phyloP scores from a whole-genome alignment of 179 eudicot species.

The Silene noctiflora region DNA sequence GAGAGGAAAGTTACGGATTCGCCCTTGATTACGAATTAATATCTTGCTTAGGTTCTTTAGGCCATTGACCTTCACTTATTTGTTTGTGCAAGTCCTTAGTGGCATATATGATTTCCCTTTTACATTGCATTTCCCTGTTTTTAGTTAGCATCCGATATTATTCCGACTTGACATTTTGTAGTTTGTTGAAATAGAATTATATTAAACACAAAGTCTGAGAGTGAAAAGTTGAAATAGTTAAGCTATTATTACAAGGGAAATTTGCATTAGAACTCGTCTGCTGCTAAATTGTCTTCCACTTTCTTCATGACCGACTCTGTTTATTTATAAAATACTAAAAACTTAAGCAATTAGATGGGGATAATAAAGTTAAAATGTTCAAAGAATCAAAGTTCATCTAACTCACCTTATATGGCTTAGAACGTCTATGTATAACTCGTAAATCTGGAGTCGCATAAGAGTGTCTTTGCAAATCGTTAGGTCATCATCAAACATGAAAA shows the following conservation, averaged over 20 bases:
- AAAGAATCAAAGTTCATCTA: neutral
- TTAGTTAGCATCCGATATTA: neutral
- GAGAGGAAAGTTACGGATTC: slow-evolving; percentile 26
- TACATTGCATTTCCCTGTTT: neutral
- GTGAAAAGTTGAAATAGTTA: neutral
- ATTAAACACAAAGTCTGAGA: neutral
- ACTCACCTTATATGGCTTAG: neutral
- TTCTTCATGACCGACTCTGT: too few species aligned
- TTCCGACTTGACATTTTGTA: neutral
- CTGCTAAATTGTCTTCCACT: neutral
- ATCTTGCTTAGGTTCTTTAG: slow-evolving; percentile 6
- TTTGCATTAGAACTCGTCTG: neutral
- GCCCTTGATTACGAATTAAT: slow-evolving; percentile 31
- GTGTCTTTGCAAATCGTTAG: neutral
- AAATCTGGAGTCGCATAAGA: neutral
- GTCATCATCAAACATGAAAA: neutral
- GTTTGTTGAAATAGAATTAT: neutral
- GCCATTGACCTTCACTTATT: slow-evolving; percentile 19
- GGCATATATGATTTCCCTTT: slow-evolving; percentile 10
- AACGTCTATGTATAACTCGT: neutral
- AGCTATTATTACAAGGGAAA: neutral
- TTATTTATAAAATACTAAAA: too few species aligned
- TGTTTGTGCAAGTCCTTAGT: slow-evolving; percentile 7
- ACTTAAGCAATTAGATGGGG: neutral
- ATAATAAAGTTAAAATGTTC: neutral